Evolutionary conservation across 2,329 filamentous ascomycete species (phyloP).

Genomic region (Westerdykella sp.): DNA sequence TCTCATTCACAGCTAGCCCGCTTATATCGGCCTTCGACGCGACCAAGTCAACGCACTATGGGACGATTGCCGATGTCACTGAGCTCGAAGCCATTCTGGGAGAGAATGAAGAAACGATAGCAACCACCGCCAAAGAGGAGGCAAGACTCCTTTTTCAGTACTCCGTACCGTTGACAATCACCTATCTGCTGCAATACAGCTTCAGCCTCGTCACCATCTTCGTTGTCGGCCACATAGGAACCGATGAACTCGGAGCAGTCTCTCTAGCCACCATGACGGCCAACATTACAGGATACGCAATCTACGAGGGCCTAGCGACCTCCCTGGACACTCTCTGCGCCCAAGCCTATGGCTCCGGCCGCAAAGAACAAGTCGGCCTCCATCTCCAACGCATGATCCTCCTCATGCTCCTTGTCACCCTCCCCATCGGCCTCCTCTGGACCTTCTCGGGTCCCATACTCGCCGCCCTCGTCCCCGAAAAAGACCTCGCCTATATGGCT

Average conservation of each 20-base stretch:
- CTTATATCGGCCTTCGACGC: slow-evolving; percentile 19
- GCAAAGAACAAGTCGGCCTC: slow-evolving; percentile 45
- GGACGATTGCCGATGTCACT: slow-evolving; percentile 18
- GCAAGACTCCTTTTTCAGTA: slow-evolving; percentile 37
- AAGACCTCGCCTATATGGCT: slow-evolving; percentile 44
- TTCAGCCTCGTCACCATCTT: slow-evolving; percentile 49
- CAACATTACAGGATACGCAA: slow-evolving; percentile 49
- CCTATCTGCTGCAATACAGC: slow-evolving; percentile 51
- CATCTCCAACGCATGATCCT: slow-evolving; percentile 50
- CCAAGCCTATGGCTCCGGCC: slow-evolving; percentile 48
- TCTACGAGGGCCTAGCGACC: slow-evolving; percentile 49
- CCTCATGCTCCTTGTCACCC: slow-evolving; percentile 43
- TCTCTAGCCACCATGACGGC: slow-evolving; percentile 49
- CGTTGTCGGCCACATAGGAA: slow-evolving; percentile 48
- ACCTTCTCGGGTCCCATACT: slow-evolving; percentile 44
- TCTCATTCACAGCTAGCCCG: slow-evolving; percentile 21
- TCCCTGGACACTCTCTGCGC: slow-evolving; percentile 48
- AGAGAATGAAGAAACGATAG: slow-evolving; percentile 14
- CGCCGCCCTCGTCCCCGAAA: slow-evolving; percentile 43
- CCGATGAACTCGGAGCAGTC: slow-evolving; percentile 49
- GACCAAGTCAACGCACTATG: slow-evolving; percentile 22
- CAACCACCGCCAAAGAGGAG: slow-evolving; percentile 23
- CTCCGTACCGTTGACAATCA: slow-evolving; percentile 47
- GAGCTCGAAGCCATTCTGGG: slow-evolving; percentile 25
- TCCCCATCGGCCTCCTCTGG: slow-evolving; percentile 49